Conservation (phyloP, 192 early-diverging fungal genomes). For the Fimicolochytrium jonesii region DNA sequence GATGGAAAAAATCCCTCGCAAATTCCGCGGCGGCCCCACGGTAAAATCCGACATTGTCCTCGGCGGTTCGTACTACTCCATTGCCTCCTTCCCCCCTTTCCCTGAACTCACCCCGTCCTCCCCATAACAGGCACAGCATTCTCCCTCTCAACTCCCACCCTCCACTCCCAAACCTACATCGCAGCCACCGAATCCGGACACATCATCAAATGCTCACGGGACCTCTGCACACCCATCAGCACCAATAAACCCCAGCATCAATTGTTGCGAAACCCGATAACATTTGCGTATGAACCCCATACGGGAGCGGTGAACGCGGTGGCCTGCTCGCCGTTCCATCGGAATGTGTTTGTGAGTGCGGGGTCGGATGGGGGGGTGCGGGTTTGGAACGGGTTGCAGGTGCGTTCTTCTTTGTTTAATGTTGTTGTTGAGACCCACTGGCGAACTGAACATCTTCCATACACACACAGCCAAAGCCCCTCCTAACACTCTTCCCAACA, state of each 20-base stretch:
- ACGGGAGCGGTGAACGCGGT: constrained; percentile 36
- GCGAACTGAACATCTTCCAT: background rate
- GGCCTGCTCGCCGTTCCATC: constrained; percentile 39
- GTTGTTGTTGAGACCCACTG: no score
- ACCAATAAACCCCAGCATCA: background rate
- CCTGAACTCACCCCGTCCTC: background rate
- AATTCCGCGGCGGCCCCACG: constrained; percentile 1
- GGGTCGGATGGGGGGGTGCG: constrained; percentile 39
- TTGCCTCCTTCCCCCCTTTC: background rate
- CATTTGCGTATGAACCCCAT: constrained; percentile 33
- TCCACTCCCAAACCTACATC: constrained; percentile 20
- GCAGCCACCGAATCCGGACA: constrained; percentile 45
- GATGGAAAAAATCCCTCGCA: constrained; percentile 13
- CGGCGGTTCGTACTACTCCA: constrained; percentile 4
- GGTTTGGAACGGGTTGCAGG: constrained; percentile 37
- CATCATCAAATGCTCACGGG: constrained; percentile 32
- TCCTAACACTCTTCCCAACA: constrained; percentile 40
- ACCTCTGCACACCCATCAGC: background rate
- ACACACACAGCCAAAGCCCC: constrained; percentile 12
- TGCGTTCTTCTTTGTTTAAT: no score
- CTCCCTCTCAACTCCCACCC: constrained; percentile 16
- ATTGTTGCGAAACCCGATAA: constrained; percentile 10
- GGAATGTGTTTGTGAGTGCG: constrained; percentile 39
- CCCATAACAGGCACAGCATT: constrained; percentile 13
- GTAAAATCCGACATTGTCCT: background rate